Evolutionary conservation across 768 basidiomycete species (phyloP).

Genomic region (Suillus luteus): DNA sequence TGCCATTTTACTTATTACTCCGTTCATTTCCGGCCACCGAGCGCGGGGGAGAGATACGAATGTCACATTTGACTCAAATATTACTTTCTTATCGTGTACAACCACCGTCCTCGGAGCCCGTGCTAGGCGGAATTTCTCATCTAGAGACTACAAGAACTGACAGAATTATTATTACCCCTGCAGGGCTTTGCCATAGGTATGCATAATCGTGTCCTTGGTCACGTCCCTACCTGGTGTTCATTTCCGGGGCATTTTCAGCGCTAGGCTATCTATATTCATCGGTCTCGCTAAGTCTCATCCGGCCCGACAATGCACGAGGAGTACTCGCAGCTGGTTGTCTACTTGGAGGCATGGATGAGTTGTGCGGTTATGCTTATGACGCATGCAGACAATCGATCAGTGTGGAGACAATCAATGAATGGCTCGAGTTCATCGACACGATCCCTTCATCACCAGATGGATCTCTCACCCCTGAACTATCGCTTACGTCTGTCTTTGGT

Average conservation of each 20-base stretch:
- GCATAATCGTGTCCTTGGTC: slow-evolving; percentile 11
- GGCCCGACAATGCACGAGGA: slow-evolving; percentile 78
- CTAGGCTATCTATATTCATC: slow-evolving; percentile 82
- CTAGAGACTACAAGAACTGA: slow-evolving; percentile 10
- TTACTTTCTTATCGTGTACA: slow-evolving; percentile 19
- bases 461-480: slow-evolving; percentile 43
- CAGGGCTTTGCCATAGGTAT: slow-evolving; percentile 79
- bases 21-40: slow-evolving; percentile 35
- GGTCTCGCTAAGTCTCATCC: slow-evolving; percentile 65
- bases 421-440: slow-evolving; percentile 76
- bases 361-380: slow-evolving; percentile 78
- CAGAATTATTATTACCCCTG: slow-evolving; percentile 23
- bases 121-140: slow-evolving; percentile 21
- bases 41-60: slow-evolving; percentile 23
- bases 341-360: slow-evolving; percentile 85
- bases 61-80: slow-evolving; percentile 21
- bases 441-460: slow-evolving; percentile 53
- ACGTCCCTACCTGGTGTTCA: slow-evolving; percentile 21
- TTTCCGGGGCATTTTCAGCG: slow-evolving; percentile 43
- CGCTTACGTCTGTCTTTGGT: slow-evolving; percentile 66
- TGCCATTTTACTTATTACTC: slow-evolving; percentile 22
- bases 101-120: slow-evolving; percentile 24
- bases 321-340: slow-evolving; percentile 85
- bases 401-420: slow-evolving; percentile 70
- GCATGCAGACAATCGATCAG: slow-evolving; percentile 75